These are phyloP conservation scores for Cryptococcus floricola DNA, from an alignment of 1,284 basidiomycete genomes.

Conservation along the genomic window DNA sequence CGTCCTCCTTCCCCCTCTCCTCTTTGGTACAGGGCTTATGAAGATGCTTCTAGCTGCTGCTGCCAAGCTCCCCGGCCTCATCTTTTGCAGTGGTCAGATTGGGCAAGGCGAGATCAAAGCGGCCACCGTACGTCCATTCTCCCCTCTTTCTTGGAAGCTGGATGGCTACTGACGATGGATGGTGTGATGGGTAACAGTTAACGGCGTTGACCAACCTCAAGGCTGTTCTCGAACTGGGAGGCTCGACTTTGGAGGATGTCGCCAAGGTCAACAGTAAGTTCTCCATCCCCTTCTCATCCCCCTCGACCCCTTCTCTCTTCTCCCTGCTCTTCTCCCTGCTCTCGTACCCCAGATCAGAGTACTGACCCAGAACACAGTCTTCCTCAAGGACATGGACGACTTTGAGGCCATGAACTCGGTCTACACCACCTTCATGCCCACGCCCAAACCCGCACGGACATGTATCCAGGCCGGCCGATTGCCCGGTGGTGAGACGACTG, in stretches of 20 bases:
- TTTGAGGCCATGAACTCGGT: constrained; percentile 18
- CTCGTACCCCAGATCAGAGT: no score
- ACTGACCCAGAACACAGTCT: constrained; percentile 6
- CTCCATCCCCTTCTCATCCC: not conserved
- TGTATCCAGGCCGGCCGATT: constrained; percentile 23
- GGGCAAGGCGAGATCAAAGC: constrained; percentile 7
- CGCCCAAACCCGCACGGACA: constrained; percentile 24
- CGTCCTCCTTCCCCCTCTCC: not conserved
- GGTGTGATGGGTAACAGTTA: not conserved
- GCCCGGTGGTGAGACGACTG: constrained; percentile 14
- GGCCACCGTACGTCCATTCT: constrained; percentile 8
- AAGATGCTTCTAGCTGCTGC: constrained; percentile 4
- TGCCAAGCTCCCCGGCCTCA: constrained; percentile 10
- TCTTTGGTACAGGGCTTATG: no score
- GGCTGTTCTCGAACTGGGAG: constrained; percentile 32
- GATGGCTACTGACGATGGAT: not conserved
- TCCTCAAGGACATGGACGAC: constrained; percentile 30
- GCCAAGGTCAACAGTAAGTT: constrained; percentile 62
- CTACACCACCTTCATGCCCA: constrained; percentile 15
- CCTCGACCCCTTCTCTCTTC: not conserved
- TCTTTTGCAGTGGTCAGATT: constrained; percentile 11
- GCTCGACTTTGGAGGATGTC: constrained; percentile 70
- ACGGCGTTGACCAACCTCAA: constrained; percentile 20
- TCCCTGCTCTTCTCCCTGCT: no score
- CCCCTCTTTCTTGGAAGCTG: not conserved